A percentile compares a stretch with the other conserved stretches of the same genome.
Conservation (phyloP, 2,329 filamentous ascomycete species). For the Elsinoe fawcettii region DNA sequence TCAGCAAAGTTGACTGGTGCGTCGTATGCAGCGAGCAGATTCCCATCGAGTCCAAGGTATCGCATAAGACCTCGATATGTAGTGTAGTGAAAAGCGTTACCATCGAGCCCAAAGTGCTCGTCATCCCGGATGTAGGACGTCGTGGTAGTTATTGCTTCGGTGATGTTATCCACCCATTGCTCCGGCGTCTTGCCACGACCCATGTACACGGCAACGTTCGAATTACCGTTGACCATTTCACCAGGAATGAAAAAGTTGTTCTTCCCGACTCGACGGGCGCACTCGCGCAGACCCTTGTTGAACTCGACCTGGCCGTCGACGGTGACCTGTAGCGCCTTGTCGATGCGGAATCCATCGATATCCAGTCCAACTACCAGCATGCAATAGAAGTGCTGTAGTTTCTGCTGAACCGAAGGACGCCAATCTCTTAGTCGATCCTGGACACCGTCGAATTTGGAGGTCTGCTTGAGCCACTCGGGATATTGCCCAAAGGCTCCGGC, state of each 20-base stretch:
- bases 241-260: constrained; percentile 57
- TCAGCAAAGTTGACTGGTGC: constrained; percentile 44
- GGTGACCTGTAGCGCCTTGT: constrained; percentile 58
- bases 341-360: constrained; percentile 59
- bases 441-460: constrained; percentile 59
- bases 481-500: constrained; percentile 56
- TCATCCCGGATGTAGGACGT: constrained; percentile 46
- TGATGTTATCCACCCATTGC: constrained; percentile 42
- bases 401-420: constrained; percentile 50
- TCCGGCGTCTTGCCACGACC: constrained; percentile 53
- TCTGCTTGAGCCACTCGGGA: constrained; percentile 55
- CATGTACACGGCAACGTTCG: constrained; percentile 53
- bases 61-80: constrained; percentile 56
- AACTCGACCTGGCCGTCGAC: constrained; percentile 54
- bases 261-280: constrained; percentile 51
- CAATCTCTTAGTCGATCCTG: constrained; percentile 61
- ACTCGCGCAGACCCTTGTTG: constrained; percentile 49
- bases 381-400: constrained; percentile 55
- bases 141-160: constrained; percentile 43
- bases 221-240: constrained; percentile 57
- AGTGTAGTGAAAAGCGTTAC: constrained; percentile 56
- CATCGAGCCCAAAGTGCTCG: constrained; percentile 49
- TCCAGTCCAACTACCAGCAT: constrained; percentile 56
- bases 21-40: constrained; percentile 39
- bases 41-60: constrained; percentile 54